Base-by-base conservation (phyloP, 257 asterid genomes). In the Solanum phureja region DNA sequence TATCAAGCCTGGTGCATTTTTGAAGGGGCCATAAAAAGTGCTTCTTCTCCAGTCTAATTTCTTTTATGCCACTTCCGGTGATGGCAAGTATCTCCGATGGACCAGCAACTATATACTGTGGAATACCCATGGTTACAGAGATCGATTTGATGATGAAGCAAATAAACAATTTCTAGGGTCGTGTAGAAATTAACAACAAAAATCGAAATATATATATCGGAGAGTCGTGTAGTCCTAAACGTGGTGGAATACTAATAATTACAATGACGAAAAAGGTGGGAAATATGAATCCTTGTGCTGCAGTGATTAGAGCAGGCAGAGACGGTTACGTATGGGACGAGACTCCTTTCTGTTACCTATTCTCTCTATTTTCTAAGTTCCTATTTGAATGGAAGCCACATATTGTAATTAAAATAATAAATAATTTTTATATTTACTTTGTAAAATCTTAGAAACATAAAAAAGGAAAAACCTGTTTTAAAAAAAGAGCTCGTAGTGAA, bases 1-100 rank as follows among this genome's bases (percentile, higher is more conserved):
- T 79, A 83, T 94, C 95, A 23, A 91, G 91, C 18, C 24, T 37
- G 10, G 90, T 23, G 91, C 76, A 91, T 21, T 75, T 75, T 75
- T 75, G 83, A 23, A 75, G 56, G 56, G 83, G 83, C 56, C 83
- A 75, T 75, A 75, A 38, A 38, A 75, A 75, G 23, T 75, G 83
- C 6, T 75, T 75, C 52, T 75, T 75, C 83, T 75, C 40, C 18
- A 75, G 83, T 23, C 2, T 37, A 23, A 75, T 75, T 11, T 75
- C 83, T 2, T 3, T 75, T 38, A 75, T 38, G 34, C 83, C 58
- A 38, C 34, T 75, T n/a, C 83, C 58, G 11, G 83, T 38, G 33
- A 75, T 75, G 34, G 83, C 83, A 11, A 75, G 83, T 10, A 75
- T 23, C 46, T 75, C 83, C 58, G 83, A 75, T 75, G 58, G 83